phyloP scores from a whole-genome alignment of 805 yeast species.

The Wickerhamomyces sydowiorum region DNA sequence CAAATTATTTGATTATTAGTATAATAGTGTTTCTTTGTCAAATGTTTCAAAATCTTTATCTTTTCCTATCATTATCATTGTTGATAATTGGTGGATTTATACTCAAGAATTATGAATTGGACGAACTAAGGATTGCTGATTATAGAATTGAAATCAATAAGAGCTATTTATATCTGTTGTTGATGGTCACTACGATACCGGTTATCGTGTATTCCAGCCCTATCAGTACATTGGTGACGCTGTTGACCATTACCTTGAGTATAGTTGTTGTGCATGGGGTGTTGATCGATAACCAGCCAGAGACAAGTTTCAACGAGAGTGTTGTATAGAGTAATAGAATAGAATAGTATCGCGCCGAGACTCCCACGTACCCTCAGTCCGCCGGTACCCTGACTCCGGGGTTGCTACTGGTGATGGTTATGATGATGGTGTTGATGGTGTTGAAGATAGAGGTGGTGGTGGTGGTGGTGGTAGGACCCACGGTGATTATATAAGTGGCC shows the following conservation, averaged over 20 bases:
- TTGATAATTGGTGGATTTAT: conserved; percentile 7
- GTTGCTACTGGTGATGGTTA: too few relatives aligned
- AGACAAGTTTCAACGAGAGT: conserved; percentile 19
- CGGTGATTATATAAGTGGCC: too few relatives aligned
- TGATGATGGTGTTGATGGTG: too few relatives aligned
- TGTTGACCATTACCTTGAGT: conserved; percentile 1
- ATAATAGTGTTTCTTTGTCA: conserved; percentile 9
- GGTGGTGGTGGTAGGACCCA: neutral
- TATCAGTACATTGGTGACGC: neutral
- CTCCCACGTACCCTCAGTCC: too few relatives aligned
- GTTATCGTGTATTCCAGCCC: conserved; percentile 15
- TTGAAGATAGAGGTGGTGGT: neutral
- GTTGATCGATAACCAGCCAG: conserved; percentile 12
- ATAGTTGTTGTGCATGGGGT: conserved; percentile 7
- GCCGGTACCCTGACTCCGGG: too few relatives aligned
- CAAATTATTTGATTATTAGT: conserved; percentile 16
- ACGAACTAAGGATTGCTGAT: conserved; percentile 3
- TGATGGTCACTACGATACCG: conserved; percentile 13
- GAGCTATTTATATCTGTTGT: conserved; percentile 8
- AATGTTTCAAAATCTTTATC: conserved; percentile 14
- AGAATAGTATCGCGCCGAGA: neutral
- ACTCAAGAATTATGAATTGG: conserved; percentile 6
- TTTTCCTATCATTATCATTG: conserved; percentile 7
- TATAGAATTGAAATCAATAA: conserved; percentile 8
- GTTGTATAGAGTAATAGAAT: conserved; percentile 4